Conservation (phyloP, 1,284 basidiomycete genomes). For the Leccinum pachyderme region DNA sequence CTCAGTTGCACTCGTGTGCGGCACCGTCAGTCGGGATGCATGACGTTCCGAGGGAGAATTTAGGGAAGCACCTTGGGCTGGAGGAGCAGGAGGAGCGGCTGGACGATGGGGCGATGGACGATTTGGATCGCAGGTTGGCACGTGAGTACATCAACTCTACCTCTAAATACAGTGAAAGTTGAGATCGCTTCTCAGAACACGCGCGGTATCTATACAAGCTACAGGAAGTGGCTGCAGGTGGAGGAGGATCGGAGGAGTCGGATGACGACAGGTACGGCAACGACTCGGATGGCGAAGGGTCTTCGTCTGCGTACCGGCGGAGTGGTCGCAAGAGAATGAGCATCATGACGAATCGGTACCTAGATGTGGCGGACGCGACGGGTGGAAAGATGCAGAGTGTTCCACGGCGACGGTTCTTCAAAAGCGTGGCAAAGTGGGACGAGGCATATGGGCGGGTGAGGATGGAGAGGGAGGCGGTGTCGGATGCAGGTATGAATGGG, state of each 20-base stretch:
- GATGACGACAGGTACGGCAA: constrained; percentile 47
- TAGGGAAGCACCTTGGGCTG: constrained; percentile 64
- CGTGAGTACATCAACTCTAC: constrained; percentile 44
- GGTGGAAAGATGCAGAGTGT: constrained; percentile 14
- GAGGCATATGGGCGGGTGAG: constrained; percentile 25
- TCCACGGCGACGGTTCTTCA: constrained; percentile 54
- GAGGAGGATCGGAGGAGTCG: constrained; percentile 39
- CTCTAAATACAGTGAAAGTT: not conserved
- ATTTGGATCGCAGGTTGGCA: constrained; percentile 65
- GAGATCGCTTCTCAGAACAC: constrained; percentile 45
- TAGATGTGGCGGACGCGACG: constrained; percentile 36
- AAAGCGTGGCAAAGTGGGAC: constrained; percentile 46
- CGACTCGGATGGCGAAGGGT: constrained; percentile 40
- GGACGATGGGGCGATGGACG: constrained; percentile 49
- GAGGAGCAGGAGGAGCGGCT: constrained; percentile 30
- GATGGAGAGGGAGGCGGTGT: constrained; percentile 23
- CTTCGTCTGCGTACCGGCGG: constrained; percentile 34
- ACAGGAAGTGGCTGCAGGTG: constrained; percentile 48
- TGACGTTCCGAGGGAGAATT: constrained; percentile 69
- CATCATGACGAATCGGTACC: constrained; percentile 57
- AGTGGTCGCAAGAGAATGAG: constrained; percentile 58
- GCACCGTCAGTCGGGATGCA: constrained; percentile 85
- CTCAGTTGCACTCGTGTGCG: constrained; percentile 68
- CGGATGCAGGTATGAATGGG: constrained; percentile 15
- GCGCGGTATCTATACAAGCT: constrained; percentile 61